A percentile compares a stretch with the other conserved stretches of the same genome.
phyloP scores from a whole-genome alignment of 306 rosid species.

The Lathyrus aphaca region DNA sequence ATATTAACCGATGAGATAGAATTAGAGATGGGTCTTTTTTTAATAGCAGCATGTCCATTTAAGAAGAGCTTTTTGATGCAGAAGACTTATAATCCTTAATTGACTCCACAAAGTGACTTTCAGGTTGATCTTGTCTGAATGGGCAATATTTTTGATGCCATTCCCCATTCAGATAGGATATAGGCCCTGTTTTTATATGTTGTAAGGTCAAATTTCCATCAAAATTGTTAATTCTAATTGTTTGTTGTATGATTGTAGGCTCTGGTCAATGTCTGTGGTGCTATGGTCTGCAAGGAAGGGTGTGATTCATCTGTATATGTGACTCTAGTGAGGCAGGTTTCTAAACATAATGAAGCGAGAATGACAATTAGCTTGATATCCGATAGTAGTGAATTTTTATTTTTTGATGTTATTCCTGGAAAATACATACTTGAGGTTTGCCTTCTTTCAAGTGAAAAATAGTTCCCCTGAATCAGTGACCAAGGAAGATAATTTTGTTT shows the following conservation, averaged over 20 bases:
- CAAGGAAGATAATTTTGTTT: conserved; percentile 85
- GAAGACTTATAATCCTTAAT: too few species aligned
- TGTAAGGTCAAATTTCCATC: not conserved
- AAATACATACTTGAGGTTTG: conserved; percentile 88
- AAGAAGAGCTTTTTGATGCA: too few species aligned
- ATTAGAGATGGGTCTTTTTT: too few species aligned
- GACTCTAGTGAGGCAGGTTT: conserved; percentile 59
- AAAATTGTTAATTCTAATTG: conserved; percentile 31
- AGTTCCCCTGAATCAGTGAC: conserved; percentile 50
- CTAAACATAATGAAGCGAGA: conserved; percentile 60
- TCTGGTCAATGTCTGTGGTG: conserved; percentile 76
- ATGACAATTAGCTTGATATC: conserved; percentile 62
- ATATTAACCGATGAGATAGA: too few species aligned
- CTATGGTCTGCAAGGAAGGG: conserved; percentile 80
- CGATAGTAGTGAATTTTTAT: conserved; percentile 63
- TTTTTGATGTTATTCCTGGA: conserved; percentile 82
- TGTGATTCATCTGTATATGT: conserved; percentile 82
- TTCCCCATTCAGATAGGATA: conserved; percentile 4
- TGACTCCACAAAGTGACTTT: too few species aligned
- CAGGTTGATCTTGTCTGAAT: too few species aligned
- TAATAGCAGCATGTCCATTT: too few species aligned
- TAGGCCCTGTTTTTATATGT: conserved; percentile 4
- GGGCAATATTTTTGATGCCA: conserved; percentile 22
- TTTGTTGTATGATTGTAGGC: conserved; percentile 58
- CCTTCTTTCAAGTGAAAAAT: conserved; percentile 64